Evolutionary conservation across 2,329 filamentous ascomycete genomes (phyloP).

Genomic region (Aspergillus melleus): DNA sequence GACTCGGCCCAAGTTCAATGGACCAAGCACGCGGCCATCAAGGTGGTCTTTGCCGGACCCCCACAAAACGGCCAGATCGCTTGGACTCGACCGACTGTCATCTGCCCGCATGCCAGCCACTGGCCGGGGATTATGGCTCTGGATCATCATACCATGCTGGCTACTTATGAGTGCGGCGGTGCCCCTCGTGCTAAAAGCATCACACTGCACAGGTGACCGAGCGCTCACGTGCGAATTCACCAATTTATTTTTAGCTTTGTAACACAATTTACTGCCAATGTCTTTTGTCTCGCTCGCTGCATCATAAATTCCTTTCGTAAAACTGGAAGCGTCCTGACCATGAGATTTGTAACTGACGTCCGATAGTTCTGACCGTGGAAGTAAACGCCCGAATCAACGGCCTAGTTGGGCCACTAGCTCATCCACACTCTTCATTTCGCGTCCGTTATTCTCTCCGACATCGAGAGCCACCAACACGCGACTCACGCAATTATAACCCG

Average conservation of each 20-base stretch:
- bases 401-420: slow-evolving; percentile 57
- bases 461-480: slow-evolving; percentile 81
- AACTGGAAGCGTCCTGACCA: too few relatives aligned
- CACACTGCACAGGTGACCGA: slow-evolving; percentile 5
- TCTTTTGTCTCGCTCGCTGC: too few relatives aligned
- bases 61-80: slow-evolving; percentile 33
- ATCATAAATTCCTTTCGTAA: too few relatives aligned
- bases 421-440: slow-evolving; percentile 65
- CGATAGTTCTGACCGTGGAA: too few relatives aligned
- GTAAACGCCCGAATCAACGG: neutral
- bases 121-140: slow-evolving; percentile 42
- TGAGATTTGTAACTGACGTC: too few relatives aligned
- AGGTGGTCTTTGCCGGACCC: slow-evolving; percentile 40
- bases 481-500: slow-evolving; percentile 87
- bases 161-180: slow-evolving; percentile 30
- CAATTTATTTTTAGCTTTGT: neutral
- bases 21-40: slow-evolving; percentile 43
- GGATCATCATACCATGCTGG: slow-evolving; percentile 26
- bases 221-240: neutral
- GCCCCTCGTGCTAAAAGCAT: slow-evolving; percentile 26
- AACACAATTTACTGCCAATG: neutral
- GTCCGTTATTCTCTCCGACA: slow-evolving; percentile 51
- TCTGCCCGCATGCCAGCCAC: slow-evolving; percentile 33
- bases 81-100: slow-evolving; percentile 34
- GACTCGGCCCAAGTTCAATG: slow-evolving; percentile 37